A percentile compares a stretch with the other conserved stretches of the same genome.
phyloP scores from a whole-genome alignment of 2,329 filamentous ascomycete species.

The Alternaria postmessia region DNA sequence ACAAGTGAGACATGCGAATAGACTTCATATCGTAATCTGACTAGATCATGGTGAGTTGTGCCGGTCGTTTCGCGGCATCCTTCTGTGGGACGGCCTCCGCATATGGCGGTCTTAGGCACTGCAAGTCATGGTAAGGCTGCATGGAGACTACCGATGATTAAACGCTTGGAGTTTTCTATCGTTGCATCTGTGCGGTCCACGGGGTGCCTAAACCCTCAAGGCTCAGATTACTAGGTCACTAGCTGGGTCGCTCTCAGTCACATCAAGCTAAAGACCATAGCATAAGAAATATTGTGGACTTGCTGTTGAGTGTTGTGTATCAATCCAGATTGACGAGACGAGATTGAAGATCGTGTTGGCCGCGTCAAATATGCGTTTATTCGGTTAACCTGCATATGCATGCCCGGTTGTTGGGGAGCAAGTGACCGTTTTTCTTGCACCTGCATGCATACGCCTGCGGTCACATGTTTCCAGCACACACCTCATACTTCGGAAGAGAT shows the following conservation, averaged over 20 bases:
- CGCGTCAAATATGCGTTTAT: slow-evolving; percentile 4
- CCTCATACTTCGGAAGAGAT: neutral
- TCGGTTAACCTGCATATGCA: slow-evolving; percentile 25
- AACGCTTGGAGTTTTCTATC: neutral
- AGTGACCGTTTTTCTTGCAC: slow-evolving; percentile 15
- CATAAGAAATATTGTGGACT: neutral
- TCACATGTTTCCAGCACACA: slow-evolving; percentile 24
- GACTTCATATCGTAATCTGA: neutral
- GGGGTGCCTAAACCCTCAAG: neutral
- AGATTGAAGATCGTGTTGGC: slow-evolving; percentile 7
- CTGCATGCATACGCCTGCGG: slow-evolving; percentile 24
- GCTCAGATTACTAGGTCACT: neutral
- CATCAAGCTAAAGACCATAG: neutral
- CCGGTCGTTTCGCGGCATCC: neutral
- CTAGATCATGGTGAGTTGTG: neutral
- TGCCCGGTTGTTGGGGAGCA: slow-evolving; percentile 1
- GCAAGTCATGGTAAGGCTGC: slow-evolving; percentile 6
- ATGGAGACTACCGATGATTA: slow-evolving; percentile 4
- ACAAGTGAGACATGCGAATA: slow-evolving; percentile 12
- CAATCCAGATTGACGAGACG: neutral
- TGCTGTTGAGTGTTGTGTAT: neutral
- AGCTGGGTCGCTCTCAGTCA: neutral
- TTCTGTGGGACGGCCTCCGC: slow-evolving; percentile 1
- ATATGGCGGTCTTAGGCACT: neutral
- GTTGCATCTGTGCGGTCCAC: neutral